These are phyloP conservation scores for Oxyria digyna DNA, from an alignment of 148 eudicot species.

Conservation along the genomic window DNA sequence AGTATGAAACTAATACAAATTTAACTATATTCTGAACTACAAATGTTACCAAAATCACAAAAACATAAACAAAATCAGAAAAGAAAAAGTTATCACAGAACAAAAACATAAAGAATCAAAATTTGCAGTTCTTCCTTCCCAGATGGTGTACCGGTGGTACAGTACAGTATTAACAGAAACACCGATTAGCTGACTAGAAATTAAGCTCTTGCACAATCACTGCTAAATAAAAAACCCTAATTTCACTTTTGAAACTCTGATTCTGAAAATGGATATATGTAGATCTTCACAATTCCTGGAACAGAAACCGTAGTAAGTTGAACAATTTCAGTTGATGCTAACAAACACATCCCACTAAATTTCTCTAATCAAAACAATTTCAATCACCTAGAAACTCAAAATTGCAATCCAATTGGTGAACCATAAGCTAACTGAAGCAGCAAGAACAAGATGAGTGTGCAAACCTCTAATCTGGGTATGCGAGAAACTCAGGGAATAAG, in stretches of 20 bases:
- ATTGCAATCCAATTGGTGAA: neutral
- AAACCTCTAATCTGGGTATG: constrained; percentile 4
- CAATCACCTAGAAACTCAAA: neutral
- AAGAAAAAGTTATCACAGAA: neutral
- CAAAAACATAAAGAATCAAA: neutral
- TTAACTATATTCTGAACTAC: neutral
- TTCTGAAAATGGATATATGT: neutral
- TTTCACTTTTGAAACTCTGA: neutral
- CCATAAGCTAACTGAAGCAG: neutral
- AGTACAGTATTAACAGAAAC: neutral
- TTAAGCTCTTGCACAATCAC: neutral
- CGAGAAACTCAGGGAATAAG: neutral
- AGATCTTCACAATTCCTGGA: neutral
- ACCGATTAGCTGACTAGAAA: neutral
- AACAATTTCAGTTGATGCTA: neutral
- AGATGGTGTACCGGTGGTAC: too few species aligned
- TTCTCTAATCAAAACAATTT: neutral
- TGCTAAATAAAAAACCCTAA: neutral
- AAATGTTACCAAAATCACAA: neutral
- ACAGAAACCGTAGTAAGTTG: neutral
- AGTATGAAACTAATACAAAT: neutral
- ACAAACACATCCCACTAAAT: neutral
- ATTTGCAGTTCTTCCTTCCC: neutral
- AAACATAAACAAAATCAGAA: too few species aligned
- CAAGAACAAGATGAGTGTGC: neutral